Evolutionary conservation across 805 yeast genomes (phyloP).

Genomic region (Jamesozyma hellenica): DNA sequence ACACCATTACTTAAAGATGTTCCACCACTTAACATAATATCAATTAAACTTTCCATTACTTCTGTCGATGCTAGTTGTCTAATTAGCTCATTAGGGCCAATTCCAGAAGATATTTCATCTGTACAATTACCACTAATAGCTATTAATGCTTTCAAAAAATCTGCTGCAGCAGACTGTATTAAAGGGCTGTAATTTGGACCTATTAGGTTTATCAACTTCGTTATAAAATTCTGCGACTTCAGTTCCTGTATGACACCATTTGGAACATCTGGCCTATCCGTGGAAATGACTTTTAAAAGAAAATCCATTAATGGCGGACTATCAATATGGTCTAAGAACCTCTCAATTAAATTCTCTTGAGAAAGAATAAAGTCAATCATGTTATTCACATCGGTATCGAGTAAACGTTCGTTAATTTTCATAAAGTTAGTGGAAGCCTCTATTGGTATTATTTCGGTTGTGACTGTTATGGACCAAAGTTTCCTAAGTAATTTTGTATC

Average conservation of each 20-base stretch:
- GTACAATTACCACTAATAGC: conserved; percentile 89
- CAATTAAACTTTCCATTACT: conserved; percentile 55
- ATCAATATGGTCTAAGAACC: conserved; percentile 77
- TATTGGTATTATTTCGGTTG: conserved; percentile 56
- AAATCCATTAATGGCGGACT: conserved; percentile 94
- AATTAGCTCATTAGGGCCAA: conserved; percentile 92
- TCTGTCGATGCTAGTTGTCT: conserved; percentile 77
- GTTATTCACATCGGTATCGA: conserved; percentile 81
- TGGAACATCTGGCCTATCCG: conserved; percentile 83
- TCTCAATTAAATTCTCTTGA: conserved; percentile 62
- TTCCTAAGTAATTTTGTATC: conserved; percentile 51
- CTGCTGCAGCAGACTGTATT: conserved; percentile 89
- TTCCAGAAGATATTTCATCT: conserved; percentile 76
- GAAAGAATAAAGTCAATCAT: conserved; percentile 59
- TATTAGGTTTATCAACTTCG: conserved; percentile 59
- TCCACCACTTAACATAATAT: conserved; percentile 72
- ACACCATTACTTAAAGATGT: conserved; percentile 90
- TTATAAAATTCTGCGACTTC: conserved; percentile 62
- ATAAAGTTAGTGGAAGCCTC: conserved; percentile 79
- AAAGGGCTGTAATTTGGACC: conserved; percentile 59
- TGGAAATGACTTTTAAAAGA: conserved; percentile 75
- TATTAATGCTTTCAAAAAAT: conserved; percentile 85
- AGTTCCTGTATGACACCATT: conserved; percentile 77
- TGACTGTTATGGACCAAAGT: conserved; percentile 74
- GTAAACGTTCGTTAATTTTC: conserved; percentile 80